Conservation (phyloP, 2,329 filamentous ascomycete species). For the Sporothrix variecibatus region DNA sequence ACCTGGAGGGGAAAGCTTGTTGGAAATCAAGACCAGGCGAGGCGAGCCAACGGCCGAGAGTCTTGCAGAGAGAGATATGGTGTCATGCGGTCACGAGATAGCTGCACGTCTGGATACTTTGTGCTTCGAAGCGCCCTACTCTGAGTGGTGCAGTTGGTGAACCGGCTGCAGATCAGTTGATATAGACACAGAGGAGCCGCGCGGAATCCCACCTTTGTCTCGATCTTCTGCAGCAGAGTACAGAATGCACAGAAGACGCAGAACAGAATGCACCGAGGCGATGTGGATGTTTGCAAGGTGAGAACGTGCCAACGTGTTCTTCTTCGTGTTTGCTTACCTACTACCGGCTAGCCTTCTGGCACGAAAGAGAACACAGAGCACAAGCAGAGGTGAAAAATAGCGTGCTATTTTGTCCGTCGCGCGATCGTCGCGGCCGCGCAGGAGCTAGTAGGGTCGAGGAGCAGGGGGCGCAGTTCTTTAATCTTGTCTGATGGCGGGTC, state of each 20-base stretch:
- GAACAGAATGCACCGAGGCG: not conserved
- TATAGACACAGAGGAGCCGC: not conserved
- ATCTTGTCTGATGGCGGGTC: constrained; percentile 29
- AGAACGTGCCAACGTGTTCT: constrained; percentile 5
- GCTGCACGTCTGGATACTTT: not conserved
- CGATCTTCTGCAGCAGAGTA: not conserved
- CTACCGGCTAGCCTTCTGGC: not conserved
- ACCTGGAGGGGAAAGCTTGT: not conserved
- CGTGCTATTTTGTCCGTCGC: constrained; percentile 24
- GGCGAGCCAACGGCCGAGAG: not conserved
- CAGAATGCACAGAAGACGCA: not conserved
- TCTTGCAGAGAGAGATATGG: not conserved
- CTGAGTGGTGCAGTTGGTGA: not conserved
- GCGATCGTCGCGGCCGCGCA: constrained; percentile 29
- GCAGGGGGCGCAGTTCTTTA: constrained; percentile 23
- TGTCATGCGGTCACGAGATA: constrained; percentile 12
- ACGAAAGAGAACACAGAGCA: not conserved
- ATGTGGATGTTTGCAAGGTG: constrained; percentile 5
- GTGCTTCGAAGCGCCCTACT: not conserved
- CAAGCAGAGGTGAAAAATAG: constrained; percentile 7
- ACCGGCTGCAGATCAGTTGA: not conserved
- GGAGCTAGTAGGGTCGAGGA: constrained; percentile 21
- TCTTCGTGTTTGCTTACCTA: not conserved
- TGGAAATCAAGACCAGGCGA: constrained; percentile 2
- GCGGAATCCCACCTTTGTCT: constrained; percentile 11